Evolutionary conservation across 768 basidiomycete species (phyloP).

Genomic region (Collybia nuda): DNA sequence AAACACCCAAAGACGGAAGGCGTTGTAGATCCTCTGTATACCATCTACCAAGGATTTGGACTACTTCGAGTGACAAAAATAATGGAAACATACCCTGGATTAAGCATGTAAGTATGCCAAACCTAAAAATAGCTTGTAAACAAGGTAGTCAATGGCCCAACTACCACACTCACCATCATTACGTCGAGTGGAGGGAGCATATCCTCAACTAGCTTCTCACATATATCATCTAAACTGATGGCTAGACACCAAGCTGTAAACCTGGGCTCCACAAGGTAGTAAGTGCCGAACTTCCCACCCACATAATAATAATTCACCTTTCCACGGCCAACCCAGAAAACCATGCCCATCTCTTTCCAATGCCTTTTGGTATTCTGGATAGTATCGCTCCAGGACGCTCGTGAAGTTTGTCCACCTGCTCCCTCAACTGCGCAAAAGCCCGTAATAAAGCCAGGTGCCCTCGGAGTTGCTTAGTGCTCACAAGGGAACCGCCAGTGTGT

Average conservation of each 20-base stretch:
- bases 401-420: not conserved
- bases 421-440: not conserved
- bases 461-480: not conserved
- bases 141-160: not conserved
- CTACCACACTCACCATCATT: not conserved
- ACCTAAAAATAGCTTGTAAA: slow-evolving; percentile 1
- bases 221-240: not conserved
- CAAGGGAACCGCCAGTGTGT: not conserved
- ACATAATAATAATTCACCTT: not conserved
- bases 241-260: not conserved
- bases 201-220: not conserved
- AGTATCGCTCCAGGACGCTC: not conserved
- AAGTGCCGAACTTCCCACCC: not conserved
- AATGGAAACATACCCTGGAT: slow-evolving; percentile 8
- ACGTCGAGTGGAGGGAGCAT: not conserved
- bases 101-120: slow-evolving; percentile 16
- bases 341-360: not conserved
- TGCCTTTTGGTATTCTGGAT: not conserved
- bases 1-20: slow-evolving; percentile 5
- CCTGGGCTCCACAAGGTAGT: not conserved
- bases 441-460: not conserved
- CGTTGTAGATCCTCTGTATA: slow-evolving; percentile 14
- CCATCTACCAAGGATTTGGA: slow-evolving; percentile 6
- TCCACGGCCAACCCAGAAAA: not conserved
- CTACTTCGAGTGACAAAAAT: not conserved